These are phyloP conservation scores for Penicillium verrucosum DNA, from an alignment of 2,329 filamentous ascomycete genomes.

Conservation along the genomic window DNA sequence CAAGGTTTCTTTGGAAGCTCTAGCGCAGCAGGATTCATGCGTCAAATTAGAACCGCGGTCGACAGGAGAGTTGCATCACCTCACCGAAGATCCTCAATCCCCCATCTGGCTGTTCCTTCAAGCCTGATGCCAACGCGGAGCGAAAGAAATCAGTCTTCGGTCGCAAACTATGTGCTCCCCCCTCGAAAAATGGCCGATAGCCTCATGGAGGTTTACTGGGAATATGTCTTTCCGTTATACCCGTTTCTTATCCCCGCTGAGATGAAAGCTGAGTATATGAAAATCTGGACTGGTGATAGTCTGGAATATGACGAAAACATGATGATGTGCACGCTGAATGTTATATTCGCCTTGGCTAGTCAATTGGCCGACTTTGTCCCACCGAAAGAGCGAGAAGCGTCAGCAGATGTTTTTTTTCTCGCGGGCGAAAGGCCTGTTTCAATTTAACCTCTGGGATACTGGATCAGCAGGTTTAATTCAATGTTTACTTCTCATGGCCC, in stretches of 20 bases:
- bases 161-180: slow-evolving; percentile 43
- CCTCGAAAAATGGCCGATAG: slow-evolving; percentile 46
- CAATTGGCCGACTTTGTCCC: slow-evolving; percentile 45
- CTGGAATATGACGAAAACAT: slow-evolving; percentile 42
- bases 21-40: slow-evolving; percentile 48
- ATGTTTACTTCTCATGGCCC: slow-evolving; percentile 48
- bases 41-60: slow-evolving; percentile 47
- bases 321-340: slow-evolving; percentile 47
- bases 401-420: slow-evolving; percentile 45
- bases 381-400: slow-evolving; percentile 40
- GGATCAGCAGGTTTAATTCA: slow-evolving; percentile 48
- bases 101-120: slow-evolving; percentile 9
- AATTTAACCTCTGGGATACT: slow-evolving; percentile 44
- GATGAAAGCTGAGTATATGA: slow-evolving; percentile 41
- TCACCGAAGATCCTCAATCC: slow-evolving; percentile 17
- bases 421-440: slow-evolving; percentile 44
- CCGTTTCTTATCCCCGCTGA: slow-evolving; percentile 43
- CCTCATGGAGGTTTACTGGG: slow-evolving; percentile 49
- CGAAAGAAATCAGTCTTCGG: slow-evolving; percentile 2
- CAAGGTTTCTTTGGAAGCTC: slow-evolving; percentile 50
- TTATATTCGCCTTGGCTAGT: slow-evolving; percentile 48
- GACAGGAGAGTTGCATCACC: slow-evolving; percentile 31
- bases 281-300: slow-evolving; percentile 41
- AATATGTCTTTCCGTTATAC: slow-evolving; percentile 47
- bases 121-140: slow-evolving; percentile 23